Percentiles rank a stretch among this genome's conserved stretches.
Evolutionary conservation across 1,139 yeast genomes (phyloP).

Genomic region (Blastobotrys elegans): DNA sequence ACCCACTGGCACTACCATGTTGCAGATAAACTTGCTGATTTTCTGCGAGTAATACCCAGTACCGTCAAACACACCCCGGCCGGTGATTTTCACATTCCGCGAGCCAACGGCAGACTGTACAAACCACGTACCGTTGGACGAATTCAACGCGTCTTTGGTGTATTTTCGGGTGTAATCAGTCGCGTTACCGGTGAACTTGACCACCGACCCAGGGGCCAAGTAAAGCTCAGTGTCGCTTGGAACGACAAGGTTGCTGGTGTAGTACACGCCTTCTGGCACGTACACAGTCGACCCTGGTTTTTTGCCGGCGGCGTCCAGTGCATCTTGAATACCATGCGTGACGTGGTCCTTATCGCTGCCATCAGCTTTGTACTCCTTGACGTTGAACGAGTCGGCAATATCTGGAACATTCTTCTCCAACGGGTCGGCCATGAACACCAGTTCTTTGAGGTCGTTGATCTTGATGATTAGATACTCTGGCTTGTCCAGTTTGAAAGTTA

Average conservation of each 20-base stretch:
- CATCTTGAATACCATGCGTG: neutral
- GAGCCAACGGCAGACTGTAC: neutral
- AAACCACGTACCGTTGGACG: slow-evolving; percentile 1
- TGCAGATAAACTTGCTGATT: neutral
- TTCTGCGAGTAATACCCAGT: slow-evolving; percentile 1
- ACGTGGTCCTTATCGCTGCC: slow-evolving; percentile 3
- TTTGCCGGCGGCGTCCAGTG: neutral
- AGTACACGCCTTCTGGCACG: slow-evolving; percentile 3
- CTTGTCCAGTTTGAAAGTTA: neutral
- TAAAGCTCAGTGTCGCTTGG: slow-evolving; percentile 1
- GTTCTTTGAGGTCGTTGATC: neutral
- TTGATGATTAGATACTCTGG: slow-evolving; percentile 1
- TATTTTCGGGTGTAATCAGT: neutral
- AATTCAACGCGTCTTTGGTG: slow-evolving; percentile 1
- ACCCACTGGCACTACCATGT: slow-evolving; percentile 2
- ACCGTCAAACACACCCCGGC: neutral
- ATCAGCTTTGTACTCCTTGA: neutral
- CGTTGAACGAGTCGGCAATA: neutral
- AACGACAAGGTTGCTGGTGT: neutral
- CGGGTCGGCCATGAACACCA: slow-evolving; percentile 2
- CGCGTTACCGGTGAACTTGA: slow-evolving; percentile 2
- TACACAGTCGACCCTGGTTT: neutral
- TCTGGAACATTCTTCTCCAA: neutral
- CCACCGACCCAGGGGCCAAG: slow-evolving; percentile 1
- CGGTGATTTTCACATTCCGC: neutral